These are phyloP conservation scores for Actinomortierella ambigua DNA, from an alignment of 371 early-diverging fungal species.

Conservation along the genomic window DNA sequence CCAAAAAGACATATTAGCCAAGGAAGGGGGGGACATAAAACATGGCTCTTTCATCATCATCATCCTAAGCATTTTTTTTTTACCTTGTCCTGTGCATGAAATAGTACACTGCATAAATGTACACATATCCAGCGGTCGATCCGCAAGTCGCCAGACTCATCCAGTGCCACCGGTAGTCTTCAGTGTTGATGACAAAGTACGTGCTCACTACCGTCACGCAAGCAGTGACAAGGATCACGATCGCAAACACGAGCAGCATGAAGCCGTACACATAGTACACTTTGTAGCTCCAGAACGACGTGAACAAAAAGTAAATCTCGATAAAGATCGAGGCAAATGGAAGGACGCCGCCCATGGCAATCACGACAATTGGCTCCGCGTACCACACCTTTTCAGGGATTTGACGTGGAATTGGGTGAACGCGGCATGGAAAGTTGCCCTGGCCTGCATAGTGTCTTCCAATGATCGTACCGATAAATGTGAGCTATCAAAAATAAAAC, in stretches of 20 bases:
- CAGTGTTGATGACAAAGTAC: slow-evolving; percentile 81
- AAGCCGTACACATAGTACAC: slow-evolving; percentile 89
- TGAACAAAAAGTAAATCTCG: slow-evolving; percentile 87
- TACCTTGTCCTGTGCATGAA: slow-evolving; percentile 76
- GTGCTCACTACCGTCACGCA: slow-evolving; percentile 82
- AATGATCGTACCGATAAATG: slow-evolving; percentile 77
- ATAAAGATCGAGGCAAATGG: slow-evolving; percentile 88
- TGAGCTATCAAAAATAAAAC: slow-evolving; percentile 19
- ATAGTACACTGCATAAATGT: slow-evolving; percentile 81
- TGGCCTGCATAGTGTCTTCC: slow-evolving; percentile 73
- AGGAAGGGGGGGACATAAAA: neutral
- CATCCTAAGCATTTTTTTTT: slow-evolving; percentile 14
- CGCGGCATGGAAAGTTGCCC: slow-evolving; percentile 78
- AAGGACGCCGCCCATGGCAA: slow-evolving; percentile 73
- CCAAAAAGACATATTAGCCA: slow-evolving; percentile 5
- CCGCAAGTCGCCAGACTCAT: slow-evolving; percentile 79
- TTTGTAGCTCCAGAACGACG: slow-evolving; percentile 86
- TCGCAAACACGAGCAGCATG: slow-evolving; percentile 74
- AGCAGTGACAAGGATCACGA: slow-evolving; percentile 74
- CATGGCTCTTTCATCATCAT: neutral
- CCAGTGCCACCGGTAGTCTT: slow-evolving; percentile 92
- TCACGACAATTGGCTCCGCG: slow-evolving; percentile 65
- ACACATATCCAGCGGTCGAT: slow-evolving; percentile 80
- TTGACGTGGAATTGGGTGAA: slow-evolving; percentile 81
- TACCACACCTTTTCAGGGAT: slow-evolving; percentile 83